These are phyloP conservation scores for Sugiyamaella chiloensis DNA, from an alignment of 805 yeast species.

Conservation along the genomic window DNA sequence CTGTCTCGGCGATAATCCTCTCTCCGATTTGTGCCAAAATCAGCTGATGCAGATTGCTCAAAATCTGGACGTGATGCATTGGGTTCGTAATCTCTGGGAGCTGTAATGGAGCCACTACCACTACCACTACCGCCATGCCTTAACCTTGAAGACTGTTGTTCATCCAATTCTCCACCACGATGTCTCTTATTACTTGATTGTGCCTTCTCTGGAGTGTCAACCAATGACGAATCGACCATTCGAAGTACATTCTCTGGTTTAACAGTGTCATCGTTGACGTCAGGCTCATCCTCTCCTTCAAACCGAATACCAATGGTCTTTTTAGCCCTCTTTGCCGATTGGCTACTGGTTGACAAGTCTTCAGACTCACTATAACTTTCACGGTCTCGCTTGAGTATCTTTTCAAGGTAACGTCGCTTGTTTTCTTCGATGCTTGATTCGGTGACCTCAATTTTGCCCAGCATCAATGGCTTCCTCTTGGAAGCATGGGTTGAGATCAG, in stretches of 20 bases:
- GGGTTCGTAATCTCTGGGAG: neutral
- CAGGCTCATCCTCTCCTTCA: conserved; percentile 23
- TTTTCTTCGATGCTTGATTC: conserved; percentile 15
- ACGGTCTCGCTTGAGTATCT: conserved; percentile 20
- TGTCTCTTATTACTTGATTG: neutral
- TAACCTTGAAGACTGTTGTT: neutral
- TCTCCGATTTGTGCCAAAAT: neutral
- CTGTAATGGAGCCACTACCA: neutral
- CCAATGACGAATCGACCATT: conserved; percentile 36
- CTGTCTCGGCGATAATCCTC: neutral
- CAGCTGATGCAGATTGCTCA: neutral
- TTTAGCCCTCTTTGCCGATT: conserved; percentile 21
- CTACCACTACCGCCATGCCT: neutral
- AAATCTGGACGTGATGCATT: neutral
- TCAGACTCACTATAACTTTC: conserved; percentile 15
- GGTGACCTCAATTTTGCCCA: conserved; percentile 17
- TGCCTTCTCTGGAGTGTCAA: conserved; percentile 33
- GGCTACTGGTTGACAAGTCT: conserved; percentile 10
- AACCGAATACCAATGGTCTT: conserved; percentile 20
- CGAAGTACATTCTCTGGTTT: conserved; percentile 34
- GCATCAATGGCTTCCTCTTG: conserved; percentile 8
- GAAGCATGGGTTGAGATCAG: neutral
- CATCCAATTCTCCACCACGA: neutral
- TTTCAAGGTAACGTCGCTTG: conserved; percentile 7
- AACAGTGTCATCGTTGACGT: conserved; percentile 27